Base-by-base conservation (phyloP, 768 basidiomycete genomes). In the Phlebiopsis flavidoalba region DNA sequence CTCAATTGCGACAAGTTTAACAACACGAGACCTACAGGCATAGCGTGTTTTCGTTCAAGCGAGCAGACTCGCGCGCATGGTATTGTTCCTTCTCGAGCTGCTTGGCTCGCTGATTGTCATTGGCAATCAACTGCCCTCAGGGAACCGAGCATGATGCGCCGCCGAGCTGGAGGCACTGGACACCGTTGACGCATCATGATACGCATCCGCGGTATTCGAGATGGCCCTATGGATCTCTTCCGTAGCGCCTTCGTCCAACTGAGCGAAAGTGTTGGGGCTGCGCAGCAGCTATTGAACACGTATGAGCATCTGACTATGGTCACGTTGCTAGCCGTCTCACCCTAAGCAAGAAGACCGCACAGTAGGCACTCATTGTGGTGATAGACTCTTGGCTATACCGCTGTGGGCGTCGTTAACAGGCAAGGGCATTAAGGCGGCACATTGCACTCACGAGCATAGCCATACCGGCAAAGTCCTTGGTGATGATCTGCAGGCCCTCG, bases 331-430 rank as follows among this genome's bases (percentile, higher is more conserved):
- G 56, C 8, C 52, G n/a, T 43, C 73, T 56, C 69, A 89, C 92
- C 79, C 81, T 87, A 64, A 93, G 76, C 63, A 94, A 74, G 69
- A 91, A 88, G 40, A 93, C 84, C 19, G 91, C 91, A 51, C 88
- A 84, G 67, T 93, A 93, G 24, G 90, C 92, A 19, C 88, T 89
- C 91, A 93, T 93, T 50, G 89, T 83, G 8, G 88, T 86, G 62
- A 91, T 84, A 5, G 89, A 87, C 70, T 93, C 91, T 75, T 93
- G 92, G 8, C 88, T 83, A 66, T 93, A 94, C 49, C 87, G 86
- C 91, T 93, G 70, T 7, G 26, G 26, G 15, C 59, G 53, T 46
- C 62, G 46, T 67, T 37, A 66, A 64, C 52, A 21, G 48, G 33
- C 21, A 8, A 53, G 46, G n/a, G 53, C 3, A 12, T 53, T 7